Percentiles rank a stretch among this genome's conserved stretches.
phyloP scores from a whole-genome alignment of 2,329 filamentous ascomycete genomes.

The Neodidymelliopsis sp. region DNA sequence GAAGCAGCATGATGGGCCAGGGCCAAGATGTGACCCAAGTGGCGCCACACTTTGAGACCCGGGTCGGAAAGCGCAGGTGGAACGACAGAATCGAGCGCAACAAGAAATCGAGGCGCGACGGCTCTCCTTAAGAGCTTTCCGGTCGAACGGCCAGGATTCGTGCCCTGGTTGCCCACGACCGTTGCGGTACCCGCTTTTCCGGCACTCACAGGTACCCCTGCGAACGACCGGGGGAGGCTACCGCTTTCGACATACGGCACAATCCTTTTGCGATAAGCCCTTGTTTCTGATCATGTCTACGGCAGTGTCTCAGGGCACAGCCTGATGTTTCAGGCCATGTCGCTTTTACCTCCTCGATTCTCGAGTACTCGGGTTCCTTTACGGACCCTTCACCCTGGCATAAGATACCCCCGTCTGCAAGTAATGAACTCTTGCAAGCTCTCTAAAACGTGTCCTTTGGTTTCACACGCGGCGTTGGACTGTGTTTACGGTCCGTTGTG shows the following conservation, averaged over 20 bases:
- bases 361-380: conserved; percentile 1
- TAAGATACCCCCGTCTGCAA: conserved; percentile 17
- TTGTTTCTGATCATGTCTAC: conserved; percentile 30
- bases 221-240: conserved; percentile 39
- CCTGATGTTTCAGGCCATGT: conserved; percentile 36
- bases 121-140: conserved; percentile 47
- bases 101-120: conserved; percentile 50
- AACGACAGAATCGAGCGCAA: conserved; percentile 56
- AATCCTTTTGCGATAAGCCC: conserved; percentile 29
- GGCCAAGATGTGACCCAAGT: conserved; percentile 77
- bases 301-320: conserved; percentile 9
- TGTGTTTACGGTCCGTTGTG: neutral
- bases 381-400: conserved; percentile 6
- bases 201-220: conserved; percentile 43
- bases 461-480: conserved; percentile 4
- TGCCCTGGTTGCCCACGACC: conserved; percentile 36
- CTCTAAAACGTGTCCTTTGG: conserved; percentile 5
- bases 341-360: conserved; percentile 9
- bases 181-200: conserved; percentile 42
- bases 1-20: conserved; percentile 77
- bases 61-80: conserved; percentile 78
- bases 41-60: conserved; percentile 87
- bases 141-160: conserved; percentile 26
- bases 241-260: conserved; percentile 37
- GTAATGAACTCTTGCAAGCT: conserved; percentile 13